These are phyloP conservation scores for Candida railenensis DNA, from an alignment of 805 yeast species.

Conservation along the genomic window DNA sequence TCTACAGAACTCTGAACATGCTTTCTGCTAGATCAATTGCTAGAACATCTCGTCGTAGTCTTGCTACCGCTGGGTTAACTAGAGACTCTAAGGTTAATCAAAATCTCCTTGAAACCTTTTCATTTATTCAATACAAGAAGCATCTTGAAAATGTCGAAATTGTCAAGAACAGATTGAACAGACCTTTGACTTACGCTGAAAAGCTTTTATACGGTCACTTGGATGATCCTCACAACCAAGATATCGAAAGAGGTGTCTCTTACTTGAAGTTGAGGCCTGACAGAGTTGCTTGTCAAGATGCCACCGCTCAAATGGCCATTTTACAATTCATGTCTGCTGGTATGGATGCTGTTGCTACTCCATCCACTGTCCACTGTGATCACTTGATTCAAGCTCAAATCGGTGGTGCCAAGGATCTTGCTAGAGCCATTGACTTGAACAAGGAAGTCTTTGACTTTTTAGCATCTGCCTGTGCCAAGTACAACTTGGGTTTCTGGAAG, in stretches of 20 bases:
- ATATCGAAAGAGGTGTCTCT: constrained; percentile 81
- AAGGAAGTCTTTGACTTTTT: constrained; percentile 94
- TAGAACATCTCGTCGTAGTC: constrained; percentile 43
- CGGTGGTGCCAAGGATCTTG: constrained; percentile 84
- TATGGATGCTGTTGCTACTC: constrained; percentile 86
- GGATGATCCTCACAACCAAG: constrained; percentile 87
- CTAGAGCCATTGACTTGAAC: constrained; percentile 83
- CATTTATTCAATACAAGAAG: constrained; percentile 89
- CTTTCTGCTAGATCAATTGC: constrained; percentile 38
- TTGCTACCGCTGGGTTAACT: constrained; percentile 53
- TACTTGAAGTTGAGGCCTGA: constrained; percentile 95
- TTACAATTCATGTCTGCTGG: constrained; percentile 97
- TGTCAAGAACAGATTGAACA: constrained; percentile 74
- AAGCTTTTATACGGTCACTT: constrained; percentile 93
- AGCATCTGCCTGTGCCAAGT: constrained; percentile 86
- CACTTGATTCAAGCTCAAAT: constrained; percentile 95
- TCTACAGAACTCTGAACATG: constrained; percentile 18
- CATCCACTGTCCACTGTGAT: constrained; percentile 96
- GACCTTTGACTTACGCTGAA: constrained; percentile 95
- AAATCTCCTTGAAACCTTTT: constrained; percentile 78
- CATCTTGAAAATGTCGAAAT: constrained; percentile 85
- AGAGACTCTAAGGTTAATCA: constrained; percentile 75
- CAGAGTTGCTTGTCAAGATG: constrained; percentile 98
- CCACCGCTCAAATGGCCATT: constrained; percentile 98
- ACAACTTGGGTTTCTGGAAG: constrained; percentile 98